Conservation (phyloP, 345 rosid genomes). For the Salix dunnii region DNA sequence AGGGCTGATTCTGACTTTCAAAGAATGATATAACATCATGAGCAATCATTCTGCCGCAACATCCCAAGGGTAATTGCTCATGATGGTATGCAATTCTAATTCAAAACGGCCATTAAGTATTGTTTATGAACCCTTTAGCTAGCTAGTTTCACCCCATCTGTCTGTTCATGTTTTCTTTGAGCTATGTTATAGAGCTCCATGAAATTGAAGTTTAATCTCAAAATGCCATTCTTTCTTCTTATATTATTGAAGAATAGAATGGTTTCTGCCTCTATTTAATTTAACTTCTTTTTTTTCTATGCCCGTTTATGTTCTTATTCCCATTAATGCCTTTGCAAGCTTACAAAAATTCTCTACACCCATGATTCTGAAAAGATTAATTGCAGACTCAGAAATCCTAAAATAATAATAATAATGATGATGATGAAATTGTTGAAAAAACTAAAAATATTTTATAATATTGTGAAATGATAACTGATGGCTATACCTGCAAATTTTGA, state of each 20-base stretch:
- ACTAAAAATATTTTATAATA: too few species aligned
- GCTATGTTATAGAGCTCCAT: slow-evolving; percentile 1
- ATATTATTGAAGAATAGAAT: background rate
- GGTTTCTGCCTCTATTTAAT: background rate
- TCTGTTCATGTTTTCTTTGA: background rate
- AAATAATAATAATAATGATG: too few species aligned
- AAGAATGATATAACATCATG: slow-evolving; percentile 51
- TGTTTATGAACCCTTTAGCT: slow-evolving; percentile 2
- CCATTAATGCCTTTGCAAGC: background rate
- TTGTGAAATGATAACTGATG: too few species aligned
- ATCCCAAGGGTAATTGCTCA: slow-evolving; percentile 63
- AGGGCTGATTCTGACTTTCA: background rate
- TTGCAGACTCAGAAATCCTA: too few species aligned
- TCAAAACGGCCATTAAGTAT: background rate
- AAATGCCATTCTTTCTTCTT: background rate
- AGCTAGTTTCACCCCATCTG: background rate
- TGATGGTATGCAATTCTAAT: slow-evolving; percentile 52
- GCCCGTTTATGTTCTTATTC: background rate
- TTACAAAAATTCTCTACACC: too few species aligned
- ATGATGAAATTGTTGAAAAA: too few species aligned
- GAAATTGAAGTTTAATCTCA: background rate
- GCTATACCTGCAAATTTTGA: too few species aligned
- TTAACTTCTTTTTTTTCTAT: background rate
- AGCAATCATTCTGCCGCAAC: slow-evolving; percentile 53
- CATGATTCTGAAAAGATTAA: background rate